phyloP scores from a whole-genome alignment of 2,329 filamentous ascomycete species.

The Acrocalymma vagum region DNA sequence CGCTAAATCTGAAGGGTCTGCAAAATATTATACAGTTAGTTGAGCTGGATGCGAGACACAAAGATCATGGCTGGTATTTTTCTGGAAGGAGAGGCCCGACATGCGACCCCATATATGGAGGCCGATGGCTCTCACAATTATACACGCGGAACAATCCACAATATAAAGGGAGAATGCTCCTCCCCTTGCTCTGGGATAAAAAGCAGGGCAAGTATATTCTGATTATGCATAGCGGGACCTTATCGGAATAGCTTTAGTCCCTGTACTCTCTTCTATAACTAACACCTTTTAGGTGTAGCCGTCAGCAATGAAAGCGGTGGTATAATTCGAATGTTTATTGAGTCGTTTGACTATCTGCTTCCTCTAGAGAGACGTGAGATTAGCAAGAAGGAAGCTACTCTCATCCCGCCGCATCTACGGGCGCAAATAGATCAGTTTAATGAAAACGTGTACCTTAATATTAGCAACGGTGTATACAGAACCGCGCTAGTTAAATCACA shows the following conservation, averaged over 20 bases:
- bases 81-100: constrained; percentile 34
- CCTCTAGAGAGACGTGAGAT: constrained; percentile 62
- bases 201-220: constrained; percentile 53
- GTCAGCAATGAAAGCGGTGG: constrained; percentile 48
- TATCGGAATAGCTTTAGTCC: too few species aligned
- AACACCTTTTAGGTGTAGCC: constrained; percentile 30
- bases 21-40: constrained; percentile 60
- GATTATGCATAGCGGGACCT: too few species aligned
- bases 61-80: constrained; percentile 43
- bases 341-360: constrained; percentile 41
- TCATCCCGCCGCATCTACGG: constrained; percentile 73
- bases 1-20: constrained; percentile 60
- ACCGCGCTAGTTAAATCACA: constrained; percentile 85
- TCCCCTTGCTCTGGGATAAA: constrained; percentile 79
- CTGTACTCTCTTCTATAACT: too few species aligned
- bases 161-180: constrained; percentile 71
- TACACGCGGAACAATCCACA: constrained; percentile 74
- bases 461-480: constrained; percentile 66
- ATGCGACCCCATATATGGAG: constrained; percentile 38
- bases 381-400: constrained; percentile 62
- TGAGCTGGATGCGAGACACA: constrained; percentile 47
- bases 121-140: constrained; percentile 63
- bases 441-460: constrained; percentile 76
- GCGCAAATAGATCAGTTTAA: constrained; percentile 78
- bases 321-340: constrained; percentile 43